phyloP scores from a whole-genome alignment of 352 stramenopile genomes.

The Elongisporangium prolatum region DNA sequence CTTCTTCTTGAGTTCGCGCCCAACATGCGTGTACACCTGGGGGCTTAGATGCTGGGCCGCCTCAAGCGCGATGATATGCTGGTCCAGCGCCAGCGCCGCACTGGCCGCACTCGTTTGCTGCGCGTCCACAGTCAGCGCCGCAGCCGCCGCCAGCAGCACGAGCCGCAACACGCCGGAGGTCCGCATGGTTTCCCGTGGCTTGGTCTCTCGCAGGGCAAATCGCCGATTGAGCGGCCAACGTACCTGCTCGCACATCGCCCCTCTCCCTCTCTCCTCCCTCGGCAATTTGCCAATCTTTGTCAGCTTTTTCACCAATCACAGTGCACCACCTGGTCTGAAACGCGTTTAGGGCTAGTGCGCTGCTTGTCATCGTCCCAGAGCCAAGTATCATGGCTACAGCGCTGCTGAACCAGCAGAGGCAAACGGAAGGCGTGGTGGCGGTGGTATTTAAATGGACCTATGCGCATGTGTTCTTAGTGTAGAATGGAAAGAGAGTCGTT shows the following conservation, averaged over 20 bases:
- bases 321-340: not conserved
- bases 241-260: not conserved
- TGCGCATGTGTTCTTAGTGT: not conserved
- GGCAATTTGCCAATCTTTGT: not conserved
- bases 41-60: slow-evolving; percentile 4
- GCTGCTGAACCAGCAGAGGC: no score
- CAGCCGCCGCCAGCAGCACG: slow-evolving; percentile 42
- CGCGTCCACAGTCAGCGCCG: slow-evolving; percentile 17
- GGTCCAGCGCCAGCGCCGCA: slow-evolving; percentile 20
- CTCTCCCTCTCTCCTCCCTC: not conserved
- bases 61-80: slow-evolving; percentile 4
- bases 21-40: not conserved
- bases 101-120: not conserved
- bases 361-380: not conserved
- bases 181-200: slow-evolving; percentile 30
- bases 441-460: not conserved
- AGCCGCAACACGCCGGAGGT: slow-evolving; percentile 48
- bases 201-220: slow-evolving; percentile 29
- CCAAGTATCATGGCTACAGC: not conserved
- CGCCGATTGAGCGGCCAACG: slow-evolving; percentile 37
- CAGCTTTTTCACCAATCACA: not conserved
- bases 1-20: not conserved
- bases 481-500: no score
- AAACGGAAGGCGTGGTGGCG: not conserved
- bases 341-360: not conserved